Evolutionary conservation across 345 rosid species (phyloP), one percentile per base, ranked within the genome.

Genomic region (Tarenaya hassleriana): DNA sequence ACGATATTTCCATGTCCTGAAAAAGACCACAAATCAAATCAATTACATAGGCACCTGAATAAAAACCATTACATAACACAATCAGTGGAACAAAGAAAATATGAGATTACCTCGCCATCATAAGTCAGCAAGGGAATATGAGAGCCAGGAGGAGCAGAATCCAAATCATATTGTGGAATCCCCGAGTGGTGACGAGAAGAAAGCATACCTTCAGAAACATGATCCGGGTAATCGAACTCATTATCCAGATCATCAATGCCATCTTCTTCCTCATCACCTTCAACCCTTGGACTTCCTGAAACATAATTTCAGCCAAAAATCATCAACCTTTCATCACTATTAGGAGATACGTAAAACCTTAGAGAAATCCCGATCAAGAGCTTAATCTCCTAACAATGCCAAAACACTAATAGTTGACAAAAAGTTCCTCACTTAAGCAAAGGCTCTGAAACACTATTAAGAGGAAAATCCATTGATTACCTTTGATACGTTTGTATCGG

Each of bases 251-350:
- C 95, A 70, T 86, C 95, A n/a, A 68, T 60, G 40, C 58, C 95
- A 39, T 81, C 92, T 59, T 87, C 89, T 37, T 87, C 95, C n/a
- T 87, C 89, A 48, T 87, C 95, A 8, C 95, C 95, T 6, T 66
- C 79, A 44, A 87, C 87, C 48, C 95, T 79, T 27, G 84, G 75
- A 54, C 80, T 72, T 0, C 95, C 95, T 83, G 59, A 24, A 47
- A 4, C 16, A 49, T 12, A 46, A 45, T 34, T 6, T 56, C 56
- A 63, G 9, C 14, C 17, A 14, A 43, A 33, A 12, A 38, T 10
- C 8, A 27, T 14, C 4, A 32, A 35, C 47, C 29, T 4, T 15
- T 40, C 10, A 19, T 34, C 33, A 15, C 58, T 12, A 17, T 16
- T 6, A n/a, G 5, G 31, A 55, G 35, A 51, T 18, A 47, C 7